Base-by-base conservation (phyloP, 2,329 filamentous ascomycete genomes). In the Podosphaera aphanis region DNA sequence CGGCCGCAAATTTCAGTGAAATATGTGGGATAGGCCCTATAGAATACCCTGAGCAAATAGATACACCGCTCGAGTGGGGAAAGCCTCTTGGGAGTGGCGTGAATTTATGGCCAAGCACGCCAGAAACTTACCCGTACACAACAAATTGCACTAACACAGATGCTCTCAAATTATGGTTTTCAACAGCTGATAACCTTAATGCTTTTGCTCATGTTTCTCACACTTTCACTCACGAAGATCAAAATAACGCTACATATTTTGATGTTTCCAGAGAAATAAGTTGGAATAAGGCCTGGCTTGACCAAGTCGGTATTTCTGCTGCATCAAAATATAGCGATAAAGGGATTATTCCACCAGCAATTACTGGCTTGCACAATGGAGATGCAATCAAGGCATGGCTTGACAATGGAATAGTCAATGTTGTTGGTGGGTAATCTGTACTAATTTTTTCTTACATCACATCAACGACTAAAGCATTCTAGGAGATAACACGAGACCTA, bases 351-450 rank as follows among this genome's bases (percentile, higher is more conserved):
- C 73, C 73, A 2, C 73, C 73, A 1, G 72, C 71, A 42, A 77
- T 77, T 48, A 77, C 73, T 1, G 73, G 73, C 42, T 56, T 77
- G n/a, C 70, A 75, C 60, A 77, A 77, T 51, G 73, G 69, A 18
- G 73, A 77, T 56, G 72, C 65, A 7, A 65, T 77, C 41, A 60
- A 61, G 45, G 73, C 69, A 4, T 77, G 70, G 70, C 61, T 63
- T 51, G 68, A 73, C 38, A 71, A 71, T 47, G 71, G 71, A n/a
- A 69, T 77, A 50, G 62, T 57, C 19, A 67, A 71, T 50, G 71
- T 70, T 43, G 71, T 77, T 15, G 73, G 73, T 44, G 13, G 29
- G 29, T 44, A 18, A 19, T 8, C 18, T 19, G n/a, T 13, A 20
- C 10, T 10, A 35, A 19, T 35, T 36, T 3, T 35, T 18, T 10